Conservation (phyloP, 345 rosid species). For the Sonneratia alba region DNA sequence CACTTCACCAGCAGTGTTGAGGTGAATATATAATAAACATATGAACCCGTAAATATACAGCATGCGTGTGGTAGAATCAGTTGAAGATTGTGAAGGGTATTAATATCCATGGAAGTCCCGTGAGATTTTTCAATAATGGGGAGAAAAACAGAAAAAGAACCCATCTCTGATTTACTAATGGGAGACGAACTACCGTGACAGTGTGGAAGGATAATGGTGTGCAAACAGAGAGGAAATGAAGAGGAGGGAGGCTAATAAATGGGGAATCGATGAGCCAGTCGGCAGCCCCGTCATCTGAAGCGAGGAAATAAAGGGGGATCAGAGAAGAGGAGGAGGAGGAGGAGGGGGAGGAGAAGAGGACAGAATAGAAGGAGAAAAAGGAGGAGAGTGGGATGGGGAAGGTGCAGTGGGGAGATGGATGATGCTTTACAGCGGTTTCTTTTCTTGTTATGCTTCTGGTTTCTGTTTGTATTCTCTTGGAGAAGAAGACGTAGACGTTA, state of each 20-base stretch:
- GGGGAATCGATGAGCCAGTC: neutral
- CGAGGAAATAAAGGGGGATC: neutral
- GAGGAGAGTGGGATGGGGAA: neutral
- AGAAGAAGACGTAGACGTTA: neutral
- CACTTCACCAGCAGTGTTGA: neutral
- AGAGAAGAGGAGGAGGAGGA: neutral
- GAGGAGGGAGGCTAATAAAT: neutral
- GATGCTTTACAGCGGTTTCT: constrained; percentile 5
- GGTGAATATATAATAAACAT: neutral
- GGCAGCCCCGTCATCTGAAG: neutral
- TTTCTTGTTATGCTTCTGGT: neutral
- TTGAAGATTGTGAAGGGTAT: constrained; percentile 3
- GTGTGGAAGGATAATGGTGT: neutral
- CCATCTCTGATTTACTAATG: neutral
- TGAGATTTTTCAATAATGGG: constrained; percentile 21
- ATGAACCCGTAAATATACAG: neutral
- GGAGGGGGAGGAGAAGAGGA: constrained; percentile 5
- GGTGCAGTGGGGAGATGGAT: neutral
- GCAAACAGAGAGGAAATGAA: neutral
- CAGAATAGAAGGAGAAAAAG: constrained; percentile 15
- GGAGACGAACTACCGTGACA: neutral
- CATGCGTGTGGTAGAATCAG: neutral
- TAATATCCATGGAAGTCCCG: constrained; percentile 30
- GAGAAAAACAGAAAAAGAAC: neutral
- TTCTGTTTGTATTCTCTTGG: neutral